Evolutionary conservation across 148 eudicot species (phyloP).

Genomic region (Linanthus parryae): DNA sequence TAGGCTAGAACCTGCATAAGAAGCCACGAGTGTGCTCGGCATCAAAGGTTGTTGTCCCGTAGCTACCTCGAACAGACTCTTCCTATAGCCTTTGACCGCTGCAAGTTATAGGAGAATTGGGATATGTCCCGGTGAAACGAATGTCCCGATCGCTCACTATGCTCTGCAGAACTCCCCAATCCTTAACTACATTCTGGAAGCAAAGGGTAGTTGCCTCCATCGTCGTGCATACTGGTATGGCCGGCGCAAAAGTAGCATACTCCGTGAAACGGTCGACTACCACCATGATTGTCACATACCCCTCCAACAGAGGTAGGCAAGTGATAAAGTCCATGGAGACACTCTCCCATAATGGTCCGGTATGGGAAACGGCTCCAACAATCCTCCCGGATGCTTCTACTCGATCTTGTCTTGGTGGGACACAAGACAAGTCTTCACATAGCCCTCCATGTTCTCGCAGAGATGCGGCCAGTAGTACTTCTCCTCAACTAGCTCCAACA

Average conservation of each 20-base stretch:
- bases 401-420: background rate
- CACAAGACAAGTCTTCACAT: constrained; percentile 2
- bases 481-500: background rate
- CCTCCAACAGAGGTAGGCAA: background rate
- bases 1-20: too few species aligned
- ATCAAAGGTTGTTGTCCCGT: too few species aligned
- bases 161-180: background rate
- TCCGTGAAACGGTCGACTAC: background rate
- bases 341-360: background rate
- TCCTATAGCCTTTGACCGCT: too few species aligned
- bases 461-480: background rate
- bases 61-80: too few species aligned
- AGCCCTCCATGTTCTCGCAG: background rate
- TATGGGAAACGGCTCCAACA: background rate
- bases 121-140: too few species aligned
- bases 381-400: too few species aligned
- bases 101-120: too few species aligned
- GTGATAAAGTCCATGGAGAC: background rate
- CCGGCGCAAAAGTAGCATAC: too few species aligned
- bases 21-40: too few species aligned
- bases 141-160: too few species aligned
- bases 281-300: background rate
- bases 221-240: too few species aligned
- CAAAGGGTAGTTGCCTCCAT: background rate
- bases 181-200: background rate